Evolutionary conservation across 2,329 filamentous ascomycete genomes (phyloP), one percentile per base, ranked within the genome.

Genomic region (Verticillium klebahnii): DNA sequence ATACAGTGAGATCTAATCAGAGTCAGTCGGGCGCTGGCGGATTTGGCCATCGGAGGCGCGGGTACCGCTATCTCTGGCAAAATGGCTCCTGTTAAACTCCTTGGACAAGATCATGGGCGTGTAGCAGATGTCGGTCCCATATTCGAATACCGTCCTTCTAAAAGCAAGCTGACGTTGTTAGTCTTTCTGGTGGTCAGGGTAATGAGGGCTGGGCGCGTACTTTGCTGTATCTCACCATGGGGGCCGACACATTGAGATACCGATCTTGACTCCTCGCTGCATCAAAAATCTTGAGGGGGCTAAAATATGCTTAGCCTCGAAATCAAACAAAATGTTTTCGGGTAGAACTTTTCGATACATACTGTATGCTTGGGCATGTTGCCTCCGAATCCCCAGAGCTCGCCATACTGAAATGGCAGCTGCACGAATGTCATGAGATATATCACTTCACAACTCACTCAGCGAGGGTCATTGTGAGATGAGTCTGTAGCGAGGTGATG

Each of bases 91-190:
- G 74, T 89, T 89, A 71, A 89, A 89, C 70, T 89, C 87, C 69
- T 89, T 89, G 59, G 87, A 86, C 3, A 89, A 76, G 60, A 89
- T 85, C 89, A 91, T 91, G 54, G 89, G 89, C 2, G 88, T 90
- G 84, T 88, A 91, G 66, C 84, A 86, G 7, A 91, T 71, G 71
- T 91, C 88, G 17, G 84, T 83, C 57, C 83, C 85, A 71, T 89
- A 90, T 57, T 83, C 78, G 64, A 86, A 81, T 3, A 88, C 85
- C 0, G 88, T 87, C 67, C 89, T 83, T 57, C 89, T 83, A 70
- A 91, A 91, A 56, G 89, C 88, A 52, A 91, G 81, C 82, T 89
- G 64, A 67, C 61, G 68, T 72, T 60, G 69, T 19, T 55, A 11
- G 8, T 29, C 12, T 12, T 32, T 56, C 60, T 59, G 54, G 11